Conservation (phyloP, 2,329 filamentous ascomycete species). For the Stagonosporopsis tanaceti region DNA sequence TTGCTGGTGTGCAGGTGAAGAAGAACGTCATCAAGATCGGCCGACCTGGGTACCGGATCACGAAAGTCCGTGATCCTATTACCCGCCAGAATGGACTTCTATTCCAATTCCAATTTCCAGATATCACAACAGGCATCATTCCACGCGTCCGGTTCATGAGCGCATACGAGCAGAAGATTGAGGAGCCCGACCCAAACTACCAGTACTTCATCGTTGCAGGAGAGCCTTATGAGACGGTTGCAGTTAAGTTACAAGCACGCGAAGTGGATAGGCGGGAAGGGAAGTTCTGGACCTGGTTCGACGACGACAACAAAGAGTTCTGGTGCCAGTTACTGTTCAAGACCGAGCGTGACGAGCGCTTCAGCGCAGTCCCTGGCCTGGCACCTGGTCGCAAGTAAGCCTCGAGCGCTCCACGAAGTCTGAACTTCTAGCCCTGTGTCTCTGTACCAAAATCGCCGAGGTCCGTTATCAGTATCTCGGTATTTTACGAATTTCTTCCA, state of each 20-base stretch:
- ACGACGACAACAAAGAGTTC: constrained; percentile 94
- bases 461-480: background rate
- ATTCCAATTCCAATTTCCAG: constrained; percentile 96
- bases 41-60: constrained; percentile 95
- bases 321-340: constrained; percentile 98
- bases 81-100: constrained; percentile 88
- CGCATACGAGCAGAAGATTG: constrained; percentile 93
- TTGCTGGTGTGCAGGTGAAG: constrained; percentile 70
- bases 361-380: constrained; percentile 70
- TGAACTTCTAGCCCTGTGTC: background rate
- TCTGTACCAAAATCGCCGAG: background rate
- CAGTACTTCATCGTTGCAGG: constrained; percentile 96
- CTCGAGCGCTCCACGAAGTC: background rate
- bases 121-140: constrained; percentile 76
- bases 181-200: constrained; percentile 89
- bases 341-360: constrained; percentile 95
- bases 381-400: constrained; percentile 57
- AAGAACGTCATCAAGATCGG: constrained; percentile 94
- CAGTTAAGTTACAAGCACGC: constrained; percentile 91
- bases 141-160: constrained; percentile 97
- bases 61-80: constrained; percentile 88
- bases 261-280: constrained; percentile 92
- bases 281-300: constrained; percentile 92
- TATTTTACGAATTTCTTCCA: background rate
- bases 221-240: constrained; percentile 97